These are phyloP conservation scores for Aureobasidium sp. DNA, from an alignment of 2,329 filamentous ascomycete species.

Conservation along the genomic window DNA sequence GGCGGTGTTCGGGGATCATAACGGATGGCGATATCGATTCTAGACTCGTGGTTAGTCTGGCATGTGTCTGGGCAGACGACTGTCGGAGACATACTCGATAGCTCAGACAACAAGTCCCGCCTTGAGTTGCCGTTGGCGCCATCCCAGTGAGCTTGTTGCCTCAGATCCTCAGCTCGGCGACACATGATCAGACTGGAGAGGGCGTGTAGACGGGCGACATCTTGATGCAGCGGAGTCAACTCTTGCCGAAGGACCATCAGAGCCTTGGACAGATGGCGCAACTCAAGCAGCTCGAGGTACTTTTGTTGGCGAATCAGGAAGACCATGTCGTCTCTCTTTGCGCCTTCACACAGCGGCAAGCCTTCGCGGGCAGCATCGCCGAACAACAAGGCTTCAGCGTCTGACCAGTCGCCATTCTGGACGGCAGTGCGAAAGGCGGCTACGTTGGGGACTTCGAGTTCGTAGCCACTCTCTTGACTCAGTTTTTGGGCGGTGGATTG, in stretches of 20 bases:
- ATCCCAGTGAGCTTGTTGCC: slow-evolving; percentile 74
- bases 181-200: slow-evolving; percentile 92
- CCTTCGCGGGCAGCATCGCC: slow-evolving; percentile 41
- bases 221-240: slow-evolving; percentile 76
- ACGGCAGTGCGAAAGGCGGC: slow-evolving; percentile 79
- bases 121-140: slow-evolving; percentile 71
- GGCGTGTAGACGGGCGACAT: slow-evolving; percentile 69
- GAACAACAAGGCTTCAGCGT: slow-evolving; percentile 76
- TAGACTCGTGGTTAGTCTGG: slow-evolving; percentile 31
- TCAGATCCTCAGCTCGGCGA: slow-evolving; percentile 67
- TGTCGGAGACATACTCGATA: slow-evolving; percentile 61
- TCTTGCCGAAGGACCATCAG: slow-evolving; percentile 80
- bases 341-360: slow-evolving; percentile 66
- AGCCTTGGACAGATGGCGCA: slow-evolving; percentile 63
- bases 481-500: slow-evolving; percentile 66
- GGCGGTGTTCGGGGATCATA: slow-evolving; percentile 89
- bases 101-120: slow-evolving; percentile 64
- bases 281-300: slow-evolving; percentile 82
- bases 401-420: slow-evolving; percentile 69
- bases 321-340: slow-evolving; percentile 71
- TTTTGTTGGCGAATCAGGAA: slow-evolving; percentile 91
- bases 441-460: slow-evolving; percentile 79
- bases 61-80: neutral
- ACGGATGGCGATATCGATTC: slow-evolving; percentile 90
- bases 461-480: slow-evolving; percentile 74